These are phyloP conservation scores for Olyra latifolia DNA, from an alignment of 176 grass and related monocot species.

Conservation along the genomic window DNA sequence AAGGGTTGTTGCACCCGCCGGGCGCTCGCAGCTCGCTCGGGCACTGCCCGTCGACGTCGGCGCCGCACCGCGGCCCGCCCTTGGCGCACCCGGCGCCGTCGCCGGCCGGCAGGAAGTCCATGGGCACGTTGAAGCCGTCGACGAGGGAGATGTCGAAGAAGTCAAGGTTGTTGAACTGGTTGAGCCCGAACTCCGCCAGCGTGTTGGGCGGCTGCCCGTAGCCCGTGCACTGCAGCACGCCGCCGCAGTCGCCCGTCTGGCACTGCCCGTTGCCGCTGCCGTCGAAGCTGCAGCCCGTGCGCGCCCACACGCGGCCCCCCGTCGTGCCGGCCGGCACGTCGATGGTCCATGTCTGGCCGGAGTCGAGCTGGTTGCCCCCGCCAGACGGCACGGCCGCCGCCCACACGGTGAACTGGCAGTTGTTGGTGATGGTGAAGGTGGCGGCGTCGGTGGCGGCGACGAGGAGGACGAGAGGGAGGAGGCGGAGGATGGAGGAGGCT, in stretches of 20 bases:
- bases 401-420: constrained; percentile 16
- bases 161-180: background rate
- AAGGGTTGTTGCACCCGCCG: constrained; percentile 43
- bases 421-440: constrained; percentile 27
- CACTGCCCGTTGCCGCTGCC: constrained; percentile 27
- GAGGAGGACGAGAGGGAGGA: constrained; percentile 1
- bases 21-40: constrained; percentile 11
- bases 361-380: background rate
- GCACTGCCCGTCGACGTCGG: constrained; percentile 27
- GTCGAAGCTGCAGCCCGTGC: constrained; percentile 43
- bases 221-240: constrained; percentile 17
- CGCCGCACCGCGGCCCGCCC: constrained; percentile 21
- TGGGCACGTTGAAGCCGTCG: constrained; percentile 57
- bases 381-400: constrained; percentile 7
- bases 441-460: background rate
- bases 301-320: constrained; percentile 35
- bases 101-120: constrained; percentile 31
- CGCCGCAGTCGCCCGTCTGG: constrained; percentile 54
- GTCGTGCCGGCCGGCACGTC: constrained; percentile 35
- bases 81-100: background rate
- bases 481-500: background rate
- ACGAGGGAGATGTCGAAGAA: constrained; percentile 48
- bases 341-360: constrained; percentile 17
- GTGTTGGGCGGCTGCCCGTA: constrained; percentile 21
- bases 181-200: constrained; percentile 51